Base-by-base conservation (phyloP, 305 asterid species). In the Plantago coronopus region DNA sequence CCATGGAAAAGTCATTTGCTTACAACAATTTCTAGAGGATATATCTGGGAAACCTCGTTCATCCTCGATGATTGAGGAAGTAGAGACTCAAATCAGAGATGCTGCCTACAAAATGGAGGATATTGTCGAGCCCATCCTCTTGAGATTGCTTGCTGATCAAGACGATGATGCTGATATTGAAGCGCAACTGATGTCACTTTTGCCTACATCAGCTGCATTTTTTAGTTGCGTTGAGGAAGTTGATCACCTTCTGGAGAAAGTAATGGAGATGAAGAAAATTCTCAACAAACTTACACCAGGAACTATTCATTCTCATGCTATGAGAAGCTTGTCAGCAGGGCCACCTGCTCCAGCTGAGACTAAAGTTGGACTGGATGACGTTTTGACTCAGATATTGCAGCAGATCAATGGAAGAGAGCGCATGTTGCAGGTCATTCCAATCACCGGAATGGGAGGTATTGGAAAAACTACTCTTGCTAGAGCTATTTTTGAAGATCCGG, bases 401-500 rank as follows among this genome's bases (percentile, higher is more conserved):
- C 57, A 13, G 57, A 11, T 23, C 57, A 14, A 0, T 10, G 11
- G 57, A 51, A 11, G 17, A 14, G 5, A 5, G 18, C 9, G 38
- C 10, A 0, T 0, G 13, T 5, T 51, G 5, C 12, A 34, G 57
- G 29, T 51, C 38, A 4, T 51, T 22, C 38, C 57, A 17, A 51
- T 51, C 20, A 48, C 54, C 1, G 54, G 54, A 12, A 48, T 48
- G 54, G 54, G 54, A 2, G 54, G 27, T 17, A 48, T 48, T 9
- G 54, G 54, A 20, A 48, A 48, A 27, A 48, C 54, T 0, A 48
- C 54, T 48, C 54, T 48, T 18, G 54, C 54, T 48, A 48, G 54
- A 48, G 25, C 27, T 48, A 12, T 23, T 6, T 48, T 13, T 48
- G 54, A 48, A 7, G 1, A 34, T 34, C 40, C 15, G 12, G 2